phyloP scores from a whole-genome alignment of 1,284 basidiomycete species.

The Ceratobasidium papillatum region DNA sequence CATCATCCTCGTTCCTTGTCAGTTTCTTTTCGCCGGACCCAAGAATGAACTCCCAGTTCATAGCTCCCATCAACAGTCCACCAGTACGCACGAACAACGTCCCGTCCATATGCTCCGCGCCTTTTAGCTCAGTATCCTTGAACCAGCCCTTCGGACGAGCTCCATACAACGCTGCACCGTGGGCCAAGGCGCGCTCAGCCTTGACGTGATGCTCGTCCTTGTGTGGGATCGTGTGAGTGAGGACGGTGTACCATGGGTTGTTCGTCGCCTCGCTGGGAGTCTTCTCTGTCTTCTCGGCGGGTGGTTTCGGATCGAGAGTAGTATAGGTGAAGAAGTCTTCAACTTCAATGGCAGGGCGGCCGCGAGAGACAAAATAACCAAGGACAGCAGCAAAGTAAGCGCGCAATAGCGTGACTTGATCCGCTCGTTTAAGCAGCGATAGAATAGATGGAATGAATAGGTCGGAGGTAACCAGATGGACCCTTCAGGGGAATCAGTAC shows the following conservation, averaged over 20 bases:
- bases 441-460: slow-evolving; percentile 42
- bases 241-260: slow-evolving; percentile 42
- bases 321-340: slow-evolving; percentile 26
- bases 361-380: slow-evolving; percentile 37
- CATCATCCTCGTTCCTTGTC: background rate
- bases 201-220: slow-evolving; percentile 44
- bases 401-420: slow-evolving; percentile 35
- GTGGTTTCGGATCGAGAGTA: slow-evolving; percentile 20
- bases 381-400: slow-evolving; percentile 34
- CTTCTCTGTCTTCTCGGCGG: background rate
- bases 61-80: slow-evolving; percentile 37
- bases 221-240: slow-evolving; percentile 35
- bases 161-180: slow-evolving; percentile 40
- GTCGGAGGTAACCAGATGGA: slow-evolving; percentile 41
- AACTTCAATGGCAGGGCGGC: slow-evolving; percentile 38
- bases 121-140: slow-evolving; percentile 27
- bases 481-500: slow-evolving; percentile 5
- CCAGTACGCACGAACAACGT: slow-evolving; percentile 43
- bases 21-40: background rate
- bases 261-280: background rate
- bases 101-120: slow-evolving; percentile 41
- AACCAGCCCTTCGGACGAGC: slow-evolving; percentile 28
- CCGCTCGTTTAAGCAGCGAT: slow-evolving; percentile 1
- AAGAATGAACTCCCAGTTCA: slow-evolving; percentile 35
- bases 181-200: slow-evolving; percentile 37